A percentile compares a stretch with the other conserved stretches of the same genome.
phyloP scores from a whole-genome alignment of 176 grass and related monocot genomes.

The Avena atlantica region DNA sequence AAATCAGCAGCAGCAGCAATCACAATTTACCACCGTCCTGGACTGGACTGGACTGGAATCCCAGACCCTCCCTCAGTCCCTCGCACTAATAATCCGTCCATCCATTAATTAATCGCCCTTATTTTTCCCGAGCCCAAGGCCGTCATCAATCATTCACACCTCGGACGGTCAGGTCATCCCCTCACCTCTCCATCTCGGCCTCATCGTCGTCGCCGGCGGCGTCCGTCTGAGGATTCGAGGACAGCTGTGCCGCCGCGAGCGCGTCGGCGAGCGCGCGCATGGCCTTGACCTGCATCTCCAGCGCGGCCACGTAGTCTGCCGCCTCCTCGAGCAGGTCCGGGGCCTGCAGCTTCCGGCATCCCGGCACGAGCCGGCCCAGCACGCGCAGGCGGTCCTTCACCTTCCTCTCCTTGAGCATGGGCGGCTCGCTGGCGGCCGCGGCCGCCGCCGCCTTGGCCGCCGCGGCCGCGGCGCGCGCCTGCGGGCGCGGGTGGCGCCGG shows the following conservation, averaged over 20 bases:
- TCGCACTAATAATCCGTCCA: constrained; percentile 42
- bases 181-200: constrained; percentile 53
- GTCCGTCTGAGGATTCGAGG: constrained; percentile 22
- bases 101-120: constrained; percentile 37
- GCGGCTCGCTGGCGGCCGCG: background rate
- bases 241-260: constrained; percentile 63
- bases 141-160: constrained; percentile 1
- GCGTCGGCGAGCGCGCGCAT: constrained; percentile 88
- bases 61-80: background rate
- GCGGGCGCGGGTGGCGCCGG: constrained; percentile 47
- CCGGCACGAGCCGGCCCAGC: constrained; percentile 83
- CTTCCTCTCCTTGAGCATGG: constrained; percentile 48
- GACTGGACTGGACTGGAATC: background rate
- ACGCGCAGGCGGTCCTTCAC: constrained; percentile 82
- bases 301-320: constrained; percentile 88
- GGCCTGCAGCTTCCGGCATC: constrained; percentile 81
- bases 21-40: background rate
- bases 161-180: background rate
- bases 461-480: constrained; percentile 22
- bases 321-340: constrained; percentile 86
- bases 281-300: constrained; percentile 94
- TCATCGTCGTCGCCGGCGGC: constrained; percentile 14
- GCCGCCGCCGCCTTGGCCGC: background rate
- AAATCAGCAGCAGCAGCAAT: constrained; percentile 29
- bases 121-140: constrained; percentile 34